A percentile compares a stretch with the other conserved stretches of the same genome.
These are phyloP conservation scores for Elasticomyces elasticus DNA, from an alignment of 495 filamentous ascomycete species.

Conservation along the genomic window DNA sequence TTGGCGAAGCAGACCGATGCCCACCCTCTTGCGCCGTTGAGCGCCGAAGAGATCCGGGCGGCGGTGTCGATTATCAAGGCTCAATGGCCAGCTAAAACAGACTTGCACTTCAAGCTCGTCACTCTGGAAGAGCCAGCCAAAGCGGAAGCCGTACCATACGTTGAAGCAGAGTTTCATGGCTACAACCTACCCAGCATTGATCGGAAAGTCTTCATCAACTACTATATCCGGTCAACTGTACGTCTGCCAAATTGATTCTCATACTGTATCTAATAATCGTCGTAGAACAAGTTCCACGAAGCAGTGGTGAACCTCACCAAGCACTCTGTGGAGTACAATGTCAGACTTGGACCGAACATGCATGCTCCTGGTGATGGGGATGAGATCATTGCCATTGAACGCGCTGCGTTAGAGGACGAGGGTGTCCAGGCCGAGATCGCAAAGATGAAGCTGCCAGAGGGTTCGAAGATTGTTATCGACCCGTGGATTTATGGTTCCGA, in stretches of 20 bases:
- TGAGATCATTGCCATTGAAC: conserved; percentile 53
- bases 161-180: conserved; percentile 36
- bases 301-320: conserved; percentile 49
- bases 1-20: conserved; percentile 6
- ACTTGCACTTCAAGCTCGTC: conserved; percentile 56
- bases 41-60: conserved; percentile 44
- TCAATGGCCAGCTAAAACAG: conserved; percentile 41
- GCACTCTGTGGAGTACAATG: conserved; percentile 47
- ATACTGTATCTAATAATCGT: not conserved
- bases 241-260: conserved; percentile 13
- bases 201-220: conserved; percentile 47
- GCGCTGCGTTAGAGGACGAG: conserved; percentile 44
- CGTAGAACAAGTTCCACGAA: conserved; percentile 57
- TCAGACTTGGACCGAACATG: conserved; percentile 44
- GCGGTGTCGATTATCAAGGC: conserved; percentile 36
- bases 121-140: conserved; percentile 60
- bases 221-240: conserved; percentile 56
- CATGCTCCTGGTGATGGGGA: conserved; percentile 50
- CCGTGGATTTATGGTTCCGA: conserved; percentile 67
- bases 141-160: conserved; percentile 43
- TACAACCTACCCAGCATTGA: conserved; percentile 36
- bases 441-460: conserved; percentile 55
- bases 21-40: conserved; percentile 54
- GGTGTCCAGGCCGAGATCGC: conserved; percentile 51
- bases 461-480: conserved; percentile 50